phyloP scores from a whole-genome alignment of 1,284 basidiomycete species.

The Puccinia horiana region DNA sequence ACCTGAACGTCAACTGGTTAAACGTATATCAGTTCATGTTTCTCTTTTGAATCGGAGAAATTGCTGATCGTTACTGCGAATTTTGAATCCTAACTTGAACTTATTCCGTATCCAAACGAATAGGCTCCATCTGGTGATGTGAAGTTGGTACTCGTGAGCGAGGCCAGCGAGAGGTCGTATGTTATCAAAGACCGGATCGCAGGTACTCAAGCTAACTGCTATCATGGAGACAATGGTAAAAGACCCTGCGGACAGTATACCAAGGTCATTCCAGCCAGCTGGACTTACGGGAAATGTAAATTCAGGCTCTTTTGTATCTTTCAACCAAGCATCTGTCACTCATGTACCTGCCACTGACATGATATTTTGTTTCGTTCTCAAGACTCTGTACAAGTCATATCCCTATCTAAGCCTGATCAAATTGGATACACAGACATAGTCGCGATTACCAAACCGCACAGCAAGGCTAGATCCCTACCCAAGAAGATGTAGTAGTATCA shows the following conservation, averaged over 20 bases:
- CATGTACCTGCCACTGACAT: background rate
- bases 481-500: background rate
- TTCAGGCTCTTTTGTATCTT: background rate
- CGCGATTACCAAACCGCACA: background rate
- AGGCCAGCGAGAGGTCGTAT: background rate
- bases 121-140: constrained; percentile 38
- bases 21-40: constrained; percentile 15
- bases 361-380: background rate
- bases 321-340: background rate
- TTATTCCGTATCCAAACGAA: background rate
- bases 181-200: constrained; percentile 15
- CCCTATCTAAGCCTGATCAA: constrained; percentile 1
- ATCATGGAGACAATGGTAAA: constrained; percentile 33
- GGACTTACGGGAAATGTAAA: constrained; percentile 37
- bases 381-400: constrained; percentile 38
- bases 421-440: constrained; percentile 42
- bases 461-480: background rate
- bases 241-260: constrained; percentile 38
- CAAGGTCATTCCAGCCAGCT: background rate
- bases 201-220: constrained; percentile 22
- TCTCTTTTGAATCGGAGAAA: background rate
- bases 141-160: constrained; percentile 22
- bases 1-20: constrained; percentile 41
- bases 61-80: background rate
- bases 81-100: background rate